Evolutionary conservation across 768 basidiomycete genomes (phyloP), one percentile per base, ranked within the genome.

Genomic region (Suillus luteus): DNA sequence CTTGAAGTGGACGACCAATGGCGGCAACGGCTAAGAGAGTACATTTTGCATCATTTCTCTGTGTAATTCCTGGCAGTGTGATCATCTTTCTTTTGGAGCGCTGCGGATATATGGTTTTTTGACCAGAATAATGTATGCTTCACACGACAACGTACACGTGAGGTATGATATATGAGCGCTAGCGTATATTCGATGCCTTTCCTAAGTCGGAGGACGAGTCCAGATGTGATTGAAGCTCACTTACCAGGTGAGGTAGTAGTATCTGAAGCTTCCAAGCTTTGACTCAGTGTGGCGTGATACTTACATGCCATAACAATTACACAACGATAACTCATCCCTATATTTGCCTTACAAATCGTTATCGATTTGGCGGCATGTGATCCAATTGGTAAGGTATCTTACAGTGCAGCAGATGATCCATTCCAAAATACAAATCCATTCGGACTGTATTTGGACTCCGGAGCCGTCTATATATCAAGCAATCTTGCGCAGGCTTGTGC

Each of bases 1-100:
- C 55, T 80, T 96, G 57, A 93, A 93, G 72, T 93, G 91, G 91
- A 85, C 89, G 5, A 93, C 92, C 1, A 92, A 87, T 69, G 90
- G 90, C 33, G 82, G 82, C 43, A 90, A 87, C 68, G 86, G 87
- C 9, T 91, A 70, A 81, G 55, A 63, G 22, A n/a, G 17, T 60
- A 3, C 5, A 31, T 15, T 24, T 14, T 27, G 19, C 12, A 14
- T 37, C 9, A 22, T 15, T 40, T 22, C 38, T 37, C 55, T 38
- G 38, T 24, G 5, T 37, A 22, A 14, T 44, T 44, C 10, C 31
- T 19, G 17, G 51, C 33, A 41, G 43, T 57, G 54, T 72, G 72
- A 71, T 64, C 67, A 68, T 64, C 60, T 27, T 63, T 46, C 24
- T 55, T 37, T 22, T 24, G 37, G 37, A 54, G 31, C 52, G 10